Evolutionary conservation across 352 stramenopile genomes (phyloP).

Genomic region (Globisporangium solare): DNA sequence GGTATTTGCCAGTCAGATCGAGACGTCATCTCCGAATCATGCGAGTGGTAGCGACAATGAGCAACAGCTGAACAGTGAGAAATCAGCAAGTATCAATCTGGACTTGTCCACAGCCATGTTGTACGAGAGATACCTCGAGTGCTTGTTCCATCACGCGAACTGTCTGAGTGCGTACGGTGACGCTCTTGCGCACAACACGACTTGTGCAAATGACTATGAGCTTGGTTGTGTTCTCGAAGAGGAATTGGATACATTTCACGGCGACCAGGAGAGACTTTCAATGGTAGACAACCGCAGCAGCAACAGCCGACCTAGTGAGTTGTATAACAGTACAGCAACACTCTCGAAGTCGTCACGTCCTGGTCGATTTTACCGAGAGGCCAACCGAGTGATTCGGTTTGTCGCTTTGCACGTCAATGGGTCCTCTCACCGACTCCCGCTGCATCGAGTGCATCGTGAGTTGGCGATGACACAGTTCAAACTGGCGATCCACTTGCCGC

Average conservation of each 20-base stretch:
- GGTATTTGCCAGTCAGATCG: slow-evolving; percentile 12
- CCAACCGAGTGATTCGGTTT: slow-evolving; percentile 46
- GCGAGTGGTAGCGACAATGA: background rate
- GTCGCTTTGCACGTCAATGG: slow-evolving; percentile 16
- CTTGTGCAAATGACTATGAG: slow-evolving; percentile 38
- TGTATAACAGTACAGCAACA: slow-evolving; percentile 8
- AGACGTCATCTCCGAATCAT: background rate
- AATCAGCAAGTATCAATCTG: background rate
- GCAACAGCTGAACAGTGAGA: slow-evolving; percentile 2
- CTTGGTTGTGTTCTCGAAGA: slow-evolving; percentile 46
- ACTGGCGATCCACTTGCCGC: slow-evolving; percentile 45
- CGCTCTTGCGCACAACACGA: slow-evolving; percentile 38
- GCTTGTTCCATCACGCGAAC: slow-evolving; percentile 39
- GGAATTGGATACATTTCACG: slow-evolving; percentile 16
- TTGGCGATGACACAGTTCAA: slow-evolving; percentile 52
- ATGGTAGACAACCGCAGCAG: background rate
- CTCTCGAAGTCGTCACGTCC: slow-evolving; percentile 39
- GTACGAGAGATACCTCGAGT: slow-evolving; percentile 44
- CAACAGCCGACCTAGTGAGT: background rate
- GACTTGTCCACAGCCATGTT: slow-evolving; percentile 1
- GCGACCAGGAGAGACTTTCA: background rate
- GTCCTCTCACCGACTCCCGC: slow-evolving; percentile 12
- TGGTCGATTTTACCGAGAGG: slow-evolving; percentile 54
- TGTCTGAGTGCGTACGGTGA: slow-evolving; percentile 55
- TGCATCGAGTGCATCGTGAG: slow-evolving; percentile 24